phyloP scores from a whole-genome alignment of 805 yeast species.

The Saccharomycopsis vini region DNA sequence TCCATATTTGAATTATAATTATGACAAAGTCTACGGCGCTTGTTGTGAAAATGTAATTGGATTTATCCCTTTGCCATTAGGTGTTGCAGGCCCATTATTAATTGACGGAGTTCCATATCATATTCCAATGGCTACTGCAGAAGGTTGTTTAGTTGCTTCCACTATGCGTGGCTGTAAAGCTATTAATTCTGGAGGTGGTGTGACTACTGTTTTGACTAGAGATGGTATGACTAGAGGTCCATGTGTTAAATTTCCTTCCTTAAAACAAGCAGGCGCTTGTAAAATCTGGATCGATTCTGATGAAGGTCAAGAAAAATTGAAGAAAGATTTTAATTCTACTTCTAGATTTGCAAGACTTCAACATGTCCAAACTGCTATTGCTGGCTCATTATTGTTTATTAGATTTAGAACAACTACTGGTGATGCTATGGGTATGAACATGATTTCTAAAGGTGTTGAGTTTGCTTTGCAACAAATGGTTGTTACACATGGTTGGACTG shows the following conservation, averaged over 20 bases:
- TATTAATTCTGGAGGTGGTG: slow-evolving; percentile 95
- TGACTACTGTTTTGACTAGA: slow-evolving; percentile 76
- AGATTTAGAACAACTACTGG: slow-evolving; percentile 98
- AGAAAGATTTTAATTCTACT: slow-evolving; percentile 89
- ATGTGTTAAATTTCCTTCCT: slow-evolving; percentile 79
- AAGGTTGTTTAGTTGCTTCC: slow-evolving; percentile 97
- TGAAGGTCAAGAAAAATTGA: slow-evolving; percentile 77
- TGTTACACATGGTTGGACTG: slow-evolving; percentile 84
- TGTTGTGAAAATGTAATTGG: slow-evolving; percentile 99
- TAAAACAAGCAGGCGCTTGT: slow-evolving; percentile 86
- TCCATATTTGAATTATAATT: slow-evolving; percentile 81
- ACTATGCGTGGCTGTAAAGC: slow-evolving; percentile 99
- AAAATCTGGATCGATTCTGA: slow-evolving; percentile 93
- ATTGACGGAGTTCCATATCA: slow-evolving; percentile 85
- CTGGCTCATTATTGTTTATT: slow-evolving; percentile 81
- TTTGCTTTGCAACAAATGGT: slow-evolving; percentile 74
- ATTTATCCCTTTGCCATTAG: slow-evolving; percentile 91
- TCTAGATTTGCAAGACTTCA: slow-evolving; percentile 95
- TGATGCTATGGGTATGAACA: slow-evolving; percentile 99
- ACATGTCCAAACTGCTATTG: slow-evolving; percentile 84
- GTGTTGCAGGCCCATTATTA: slow-evolving; percentile 93
- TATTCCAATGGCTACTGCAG: slow-evolving; percentile 99
- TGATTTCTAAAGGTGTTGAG: slow-evolving; percentile 98
- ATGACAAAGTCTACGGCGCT: slow-evolving; percentile 94
- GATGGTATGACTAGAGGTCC: slow-evolving; percentile 99